Evolutionary conservation across 2,329 filamentous ascomycete genomes (phyloP), one percentile per base, ranked within the genome.

Genomic region (Akanthomyces muscarius): DNA sequence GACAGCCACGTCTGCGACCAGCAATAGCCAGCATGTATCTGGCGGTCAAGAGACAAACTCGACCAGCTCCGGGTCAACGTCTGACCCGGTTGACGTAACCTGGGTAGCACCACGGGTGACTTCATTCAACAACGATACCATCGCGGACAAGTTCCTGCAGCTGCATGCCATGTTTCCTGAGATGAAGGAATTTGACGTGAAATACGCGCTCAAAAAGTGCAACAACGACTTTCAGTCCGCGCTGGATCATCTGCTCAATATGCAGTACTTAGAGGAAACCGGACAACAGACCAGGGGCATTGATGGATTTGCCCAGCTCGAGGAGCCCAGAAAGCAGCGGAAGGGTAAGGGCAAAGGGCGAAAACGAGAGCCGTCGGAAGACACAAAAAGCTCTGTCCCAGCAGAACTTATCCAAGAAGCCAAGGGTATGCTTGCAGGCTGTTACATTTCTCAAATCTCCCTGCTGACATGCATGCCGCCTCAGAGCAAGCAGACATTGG

Each of bases 171-270:
- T 95, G 73, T 96, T 97, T 69, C 85, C 88, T 0, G 83, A 81
- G 0, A 79, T 93, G 48, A 88, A 87, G 53, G 77, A 78, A 0
- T 85, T 87, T 54, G 88, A 90, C 48, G 81, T 96, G 33, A 78
- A 79, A 48, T 83, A 87, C 66, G 85, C 87, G 0, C 75, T 97
- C 57, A 85, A 84, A 67, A 90, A 91, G 69, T 85, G 81, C 36
- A 81, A 84, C 13, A 85, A 88, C 0, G 85, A 91, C 67, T 84
- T 90, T 45, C 84, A 87, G 63, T 80, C 81, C 16, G 86, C 91
- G 1, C 87, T 96, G 65, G 92, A 97, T 69, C 87, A 92, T 64
- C 78, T 98, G 14, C 82, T 97, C 38, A 96, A 90, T 67, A 81
- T 91, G 16, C 86, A 90, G 23, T 92, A 89, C 70, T 86, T 97